These are phyloP conservation scores for Chlamydomonas schloesseri DNA, from an alignment of 139 green algal genomes.

Conservation along the genomic window DNA sequence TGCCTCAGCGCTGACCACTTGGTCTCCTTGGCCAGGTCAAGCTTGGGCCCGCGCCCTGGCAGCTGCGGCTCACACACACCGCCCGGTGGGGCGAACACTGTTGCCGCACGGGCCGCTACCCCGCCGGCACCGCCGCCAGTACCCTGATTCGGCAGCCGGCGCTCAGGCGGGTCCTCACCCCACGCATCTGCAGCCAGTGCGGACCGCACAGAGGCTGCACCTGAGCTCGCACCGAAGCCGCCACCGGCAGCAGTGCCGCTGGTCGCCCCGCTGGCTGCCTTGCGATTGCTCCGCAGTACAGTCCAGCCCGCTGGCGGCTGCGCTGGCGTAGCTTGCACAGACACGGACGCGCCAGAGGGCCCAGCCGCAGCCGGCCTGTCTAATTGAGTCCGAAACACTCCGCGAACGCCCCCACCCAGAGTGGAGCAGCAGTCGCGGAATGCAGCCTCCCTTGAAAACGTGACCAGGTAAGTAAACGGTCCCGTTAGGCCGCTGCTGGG, in stretches of 20 bases:
- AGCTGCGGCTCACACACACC: background rate
- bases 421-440: constrained; percentile 46
- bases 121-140: too few relatives aligned
- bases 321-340: background rate
- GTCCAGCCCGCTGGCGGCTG: background rate
- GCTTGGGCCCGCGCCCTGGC: background rate
- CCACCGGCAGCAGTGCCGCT: too few relatives aligned
- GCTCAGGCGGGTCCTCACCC: background rate
- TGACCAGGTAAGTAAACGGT: constrained; percentile 25
- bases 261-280: background rate
- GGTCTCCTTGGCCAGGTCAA: background rate
- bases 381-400: constrained; percentile 52
- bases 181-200: constrained; percentile 14
- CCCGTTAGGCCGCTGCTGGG: background rate
- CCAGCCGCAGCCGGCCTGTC: constrained; percentile 19
- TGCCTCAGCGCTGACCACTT: background rate
- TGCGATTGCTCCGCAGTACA: constrained; percentile 11
- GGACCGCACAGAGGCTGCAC: background rate
- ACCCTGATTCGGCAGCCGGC: too few relatives aligned
- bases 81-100: background rate
- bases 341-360: background rate
- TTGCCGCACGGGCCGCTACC: background rate
- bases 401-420: constrained; percentile 67
- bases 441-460: constrained; percentile 39
- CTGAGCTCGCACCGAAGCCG: background rate